Base-by-base conservation (phyloP, 306 rosid species). In the Echinosophora koreensis region DNA sequence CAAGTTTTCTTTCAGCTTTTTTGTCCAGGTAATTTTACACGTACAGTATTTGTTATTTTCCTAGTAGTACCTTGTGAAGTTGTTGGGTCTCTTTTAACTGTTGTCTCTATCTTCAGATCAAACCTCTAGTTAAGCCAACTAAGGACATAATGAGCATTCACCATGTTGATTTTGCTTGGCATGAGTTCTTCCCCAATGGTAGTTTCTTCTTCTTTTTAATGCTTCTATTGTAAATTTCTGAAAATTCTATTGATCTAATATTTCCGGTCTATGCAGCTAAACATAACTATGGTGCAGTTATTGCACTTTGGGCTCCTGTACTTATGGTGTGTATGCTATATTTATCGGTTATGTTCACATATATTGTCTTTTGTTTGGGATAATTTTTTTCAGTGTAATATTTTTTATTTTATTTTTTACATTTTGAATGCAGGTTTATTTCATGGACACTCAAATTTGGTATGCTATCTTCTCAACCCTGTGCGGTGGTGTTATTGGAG, bases 381-480 rank as follows among this genome's bases (percentile, higher is more conserved):
- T 66, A 66, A 65, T 18, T 6, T 56, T 73, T 46, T 66, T 81
- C 74, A 41, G 66, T 63, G 57, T 52, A 41, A 70, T 78, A 67
- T 78, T 77, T 82, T 22, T 22, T 22, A 0, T 22, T 22, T 22
- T 22, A n/a, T 74, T 67, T 10, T 37, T 82, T 55, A 56, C 61
- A 52, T 77, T 64, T 81, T 76, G 50, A 79, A 47, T 88, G 79
- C 87, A 95, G 99, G 90, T 95, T 71, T 95, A 95, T 82, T 95
- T 92, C 84, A 86, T 95, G 99, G 99, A 95, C 84, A 90, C 97
- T 71, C 99, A 95, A 88, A 92, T 95, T 71, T 95, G 97, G 99
- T 95, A 95, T 85, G 56, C 99, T 49, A 47, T 95, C 71, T 92
- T 77, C 83, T 91, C 96, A 52, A 95, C 99, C 67, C 3, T 92